phyloP scores from a whole-genome alignment of 1,284 basidiomycete genomes.

The Leccinum fuscescens region DNA sequence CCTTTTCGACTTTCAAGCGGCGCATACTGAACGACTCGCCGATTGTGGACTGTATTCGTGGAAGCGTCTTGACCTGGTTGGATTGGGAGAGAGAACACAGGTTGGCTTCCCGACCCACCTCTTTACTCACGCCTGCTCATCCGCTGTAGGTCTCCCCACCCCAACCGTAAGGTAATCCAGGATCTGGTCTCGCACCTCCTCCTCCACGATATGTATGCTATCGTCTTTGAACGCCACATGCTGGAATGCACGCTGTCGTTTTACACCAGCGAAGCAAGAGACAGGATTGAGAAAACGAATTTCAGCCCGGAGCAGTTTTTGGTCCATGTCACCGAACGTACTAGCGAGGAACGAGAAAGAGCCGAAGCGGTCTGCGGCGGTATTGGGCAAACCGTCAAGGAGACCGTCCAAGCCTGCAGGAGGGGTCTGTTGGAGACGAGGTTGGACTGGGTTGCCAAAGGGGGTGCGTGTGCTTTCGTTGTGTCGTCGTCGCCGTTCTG shows the following conservation, averaged over 20 bases:
- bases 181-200: slow-evolving; percentile 54
- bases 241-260: slow-evolving; percentile 48
- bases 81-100: slow-evolving; percentile 51
- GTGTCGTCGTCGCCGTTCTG: not conserved
- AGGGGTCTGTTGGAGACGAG: slow-evolving; percentile 50
- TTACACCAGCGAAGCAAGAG: slow-evolving; percentile 52
- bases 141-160: slow-evolving; percentile 28
- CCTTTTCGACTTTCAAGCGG: slow-evolving; percentile 49
- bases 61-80: slow-evolving; percentile 56
- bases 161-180: slow-evolving; percentile 39
- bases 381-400: slow-evolving; percentile 43
- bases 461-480: slow-evolving; percentile 41
- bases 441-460: slow-evolving; percentile 55
- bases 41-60: slow-evolving; percentile 46
- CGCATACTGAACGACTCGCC: slow-evolving; percentile 50
- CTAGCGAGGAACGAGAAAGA: slow-evolving; percentile 56
- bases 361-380: slow-evolving; percentile 45
- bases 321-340: slow-evolving; percentile 43
- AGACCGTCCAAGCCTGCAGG: slow-evolving; percentile 52
- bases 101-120: slow-evolving; percentile 24
- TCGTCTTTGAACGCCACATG: slow-evolving; percentile 54
- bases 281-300: slow-evolving; percentile 38
- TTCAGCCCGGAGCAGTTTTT: slow-evolving; percentile 57
- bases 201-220: slow-evolving; percentile 52
- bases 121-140: slow-evolving; percentile 4